Base-by-base conservation (phyloP, 1,284 basidiomycete species). In the Pseudozyma hubeiensis region DNA sequence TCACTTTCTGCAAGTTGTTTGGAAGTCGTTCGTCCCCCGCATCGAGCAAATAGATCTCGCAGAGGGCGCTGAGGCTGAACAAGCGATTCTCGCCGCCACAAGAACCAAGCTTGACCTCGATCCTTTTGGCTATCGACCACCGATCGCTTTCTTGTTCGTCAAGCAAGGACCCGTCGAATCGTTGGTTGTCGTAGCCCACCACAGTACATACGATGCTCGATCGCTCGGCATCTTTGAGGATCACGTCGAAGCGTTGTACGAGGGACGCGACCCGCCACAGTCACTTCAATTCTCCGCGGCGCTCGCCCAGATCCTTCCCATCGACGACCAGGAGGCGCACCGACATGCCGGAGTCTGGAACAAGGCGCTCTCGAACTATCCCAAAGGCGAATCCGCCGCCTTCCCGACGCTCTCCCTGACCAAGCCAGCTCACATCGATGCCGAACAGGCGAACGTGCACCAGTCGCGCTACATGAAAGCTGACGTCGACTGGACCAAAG, bases 171-270 rank as follows among this genome's bases (percentile, higher is more conserved):
- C 17, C 8, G 14, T 64, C 19, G 46, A 29, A 40, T 65, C n/a
- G 3, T 50, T 79, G 29, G 54, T 75, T 7, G 47, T 78, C 0
- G 48, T 72, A 0, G 65, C 75, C 29, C 81, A 82, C 53, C 81
- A 82, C 54, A 78, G 76, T 29, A 62, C 78, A 5, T 82, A 80
- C 55, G 81, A 82, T 47, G 79, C 72, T 16, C 57, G 62, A 30
- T 78, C 81, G 16, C 64, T 82, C 9, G 60, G 66, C 5, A 63
- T 77, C 35, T 52, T 81, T 16, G 62, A 79, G 17, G 69, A 73
- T 43, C 61, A 65, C 6, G 44, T 81, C 24, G 74, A 76, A 31
- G 61, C 66, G 2, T 51, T 61, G 7, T 77, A 74, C 46, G 41
- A 64, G 31, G 45, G 41, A 1, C 24, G 13, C 2, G 30, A 31